These are phyloP conservation scores for Sapria himalayana DNA, from an alignment of 345 rosid genomes.

Conservation along the genomic window DNA sequence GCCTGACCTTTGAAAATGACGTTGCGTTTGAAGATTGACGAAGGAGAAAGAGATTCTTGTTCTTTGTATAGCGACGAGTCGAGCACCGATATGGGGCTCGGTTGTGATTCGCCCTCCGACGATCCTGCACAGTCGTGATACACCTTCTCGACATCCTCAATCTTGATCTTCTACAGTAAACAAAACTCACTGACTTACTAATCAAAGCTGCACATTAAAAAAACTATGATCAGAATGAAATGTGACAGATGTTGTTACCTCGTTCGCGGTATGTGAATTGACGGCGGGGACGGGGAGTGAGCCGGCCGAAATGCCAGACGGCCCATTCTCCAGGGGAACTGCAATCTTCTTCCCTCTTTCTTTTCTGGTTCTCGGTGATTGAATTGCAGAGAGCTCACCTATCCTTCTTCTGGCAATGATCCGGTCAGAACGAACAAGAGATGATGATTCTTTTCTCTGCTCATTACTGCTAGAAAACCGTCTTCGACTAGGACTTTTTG, in stretches of 20 bases:
- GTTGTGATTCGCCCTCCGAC: slow-evolving; percentile 51
- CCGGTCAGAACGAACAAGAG: slow-evolving; percentile 32
- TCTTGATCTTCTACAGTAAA: slow-evolving; percentile 25
- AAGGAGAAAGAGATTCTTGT: slow-evolving; percentile 64
- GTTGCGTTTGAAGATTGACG: slow-evolving; percentile 65
- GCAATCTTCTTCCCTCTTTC: slow-evolving; percentile 13
- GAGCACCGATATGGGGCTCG: slow-evolving; percentile 91
- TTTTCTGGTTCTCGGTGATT: slow-evolving; percentile 20
- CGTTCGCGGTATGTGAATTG: too few relatives aligned
- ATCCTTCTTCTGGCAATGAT: slow-evolving; percentile 14
- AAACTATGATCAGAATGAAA: too few relatives aligned
- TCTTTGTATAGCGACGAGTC: slow-evolving; percentile 70
- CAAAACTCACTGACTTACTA: neutral
- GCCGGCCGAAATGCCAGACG: slow-evolving; percentile 31
- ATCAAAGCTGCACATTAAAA: too few relatives aligned
- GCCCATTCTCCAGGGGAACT: slow-evolving; percentile 25
- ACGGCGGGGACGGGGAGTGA: too few relatives aligned
- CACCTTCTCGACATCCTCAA: slow-evolving; percentile 42
- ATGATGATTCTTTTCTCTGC: slow-evolving; percentile 17
- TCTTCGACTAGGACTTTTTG: slow-evolving; percentile 34
- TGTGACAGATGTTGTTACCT: too few relatives aligned
- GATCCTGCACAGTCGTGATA: slow-evolving; percentile 83
- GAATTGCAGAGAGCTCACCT: slow-evolving; percentile 12
- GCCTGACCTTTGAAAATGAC: slow-evolving; percentile 52
- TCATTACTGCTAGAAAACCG: slow-evolving; percentile 19